phyloP scores from a whole-genome alignment of 306 rosid species.

The Vicia faba region DNA sequence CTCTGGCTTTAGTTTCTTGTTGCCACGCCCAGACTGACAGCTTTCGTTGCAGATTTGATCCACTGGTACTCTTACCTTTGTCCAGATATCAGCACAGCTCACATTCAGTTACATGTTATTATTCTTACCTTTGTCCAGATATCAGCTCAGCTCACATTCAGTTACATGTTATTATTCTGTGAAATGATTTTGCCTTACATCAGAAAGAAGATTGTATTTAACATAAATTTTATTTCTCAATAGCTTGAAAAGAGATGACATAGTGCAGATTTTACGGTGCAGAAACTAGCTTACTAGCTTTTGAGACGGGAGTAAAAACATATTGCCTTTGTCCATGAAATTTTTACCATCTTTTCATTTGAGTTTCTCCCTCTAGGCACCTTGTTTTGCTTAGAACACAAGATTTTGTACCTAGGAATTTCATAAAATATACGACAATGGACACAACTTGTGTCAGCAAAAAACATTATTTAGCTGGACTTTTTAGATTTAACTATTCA shows the following conservation, averaged over 20 bases:
- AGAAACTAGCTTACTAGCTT: slow-evolving; percentile 34
- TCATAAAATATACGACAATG: slow-evolving; percentile 5
- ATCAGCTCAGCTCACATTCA: slow-evolving; percentile 5
- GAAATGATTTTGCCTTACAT: slow-evolving; percentile 40
- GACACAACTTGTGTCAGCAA: slow-evolving; percentile 2
- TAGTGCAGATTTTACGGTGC: slow-evolving; percentile 36
- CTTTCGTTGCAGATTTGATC: slow-evolving; percentile 35
- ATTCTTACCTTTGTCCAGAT: slow-evolving; percentile 6
- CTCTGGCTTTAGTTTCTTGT: slow-evolving; percentile 62
- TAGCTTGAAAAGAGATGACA: slow-evolving; percentile 29
- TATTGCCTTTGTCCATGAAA: slow-evolving; percentile 19
- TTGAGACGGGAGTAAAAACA: slow-evolving; percentile 16
- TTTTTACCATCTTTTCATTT: slow-evolving; percentile 17
- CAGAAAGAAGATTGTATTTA: slow-evolving; percentile 37
- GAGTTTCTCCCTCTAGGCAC: slow-evolving; percentile 24
- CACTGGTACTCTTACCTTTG: background rate
- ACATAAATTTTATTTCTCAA: slow-evolving; percentile 21
- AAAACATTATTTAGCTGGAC: background rate
- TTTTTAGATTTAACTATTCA: background rate
- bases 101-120: slow-evolving; percentile 7
- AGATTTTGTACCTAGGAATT: slow-evolving; percentile 44
- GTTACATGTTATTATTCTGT: slow-evolving; percentile 6
- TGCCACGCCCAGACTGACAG: slow-evolving; percentile 52
- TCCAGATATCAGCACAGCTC: slow-evolving; percentile 7
- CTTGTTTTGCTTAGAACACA: slow-evolving; percentile 24